These are phyloP conservation scores for Cladophialophora exuberans DNA, from an alignment of 2,329 filamentous ascomycete genomes.

Conservation along the genomic window DNA sequence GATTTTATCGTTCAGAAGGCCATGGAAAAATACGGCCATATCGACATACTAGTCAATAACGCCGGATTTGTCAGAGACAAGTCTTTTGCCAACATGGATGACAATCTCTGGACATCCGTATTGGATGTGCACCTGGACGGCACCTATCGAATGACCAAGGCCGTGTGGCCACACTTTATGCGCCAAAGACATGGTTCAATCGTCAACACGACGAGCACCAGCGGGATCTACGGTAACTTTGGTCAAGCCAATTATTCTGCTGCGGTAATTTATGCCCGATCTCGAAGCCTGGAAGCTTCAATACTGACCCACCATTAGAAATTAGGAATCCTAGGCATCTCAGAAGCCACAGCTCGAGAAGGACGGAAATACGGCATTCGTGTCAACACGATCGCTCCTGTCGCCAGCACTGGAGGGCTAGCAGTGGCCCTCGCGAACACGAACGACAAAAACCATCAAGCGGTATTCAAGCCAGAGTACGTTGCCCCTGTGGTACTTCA, in stretches of 20 bases:
- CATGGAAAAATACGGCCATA: conserved; percentile 38
- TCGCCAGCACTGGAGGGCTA: conserved; percentile 92
- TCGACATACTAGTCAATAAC: conserved; percentile 47
- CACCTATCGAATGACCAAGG: conserved; percentile 94
- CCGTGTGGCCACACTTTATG: conserved; percentile 93
- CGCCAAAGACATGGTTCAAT: conserved; percentile 98
- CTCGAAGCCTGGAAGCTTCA: conserved; percentile 12
- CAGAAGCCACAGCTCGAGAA: conserved; percentile 85
- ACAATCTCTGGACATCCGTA: conserved; percentile 42
- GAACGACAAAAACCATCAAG: conserved; percentile 63
- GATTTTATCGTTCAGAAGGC: conserved; percentile 42
- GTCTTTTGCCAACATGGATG: conserved; percentile 38
- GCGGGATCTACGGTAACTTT: conserved; percentile 98
- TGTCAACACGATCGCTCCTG: conserved; percentile 96
- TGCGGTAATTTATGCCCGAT: conserved; percentile 60
- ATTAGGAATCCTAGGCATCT: conserved; percentile 91
- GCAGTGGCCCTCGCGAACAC: conserved; percentile 98
- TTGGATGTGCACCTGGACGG: conserved; percentile 46
- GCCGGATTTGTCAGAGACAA: conserved; percentile 33
- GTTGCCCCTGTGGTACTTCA: conserved; percentile 89
- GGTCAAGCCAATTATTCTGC: conserved; percentile 96
- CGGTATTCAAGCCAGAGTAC: conserved; percentile 70
- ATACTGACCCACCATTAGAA: conserved; percentile 55
- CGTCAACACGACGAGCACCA: conserved; percentile 94
- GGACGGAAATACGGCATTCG: conserved; percentile 96